Conservation (phyloP, 139 green algal genomes). For the Spirogloea muscicola region DNA sequence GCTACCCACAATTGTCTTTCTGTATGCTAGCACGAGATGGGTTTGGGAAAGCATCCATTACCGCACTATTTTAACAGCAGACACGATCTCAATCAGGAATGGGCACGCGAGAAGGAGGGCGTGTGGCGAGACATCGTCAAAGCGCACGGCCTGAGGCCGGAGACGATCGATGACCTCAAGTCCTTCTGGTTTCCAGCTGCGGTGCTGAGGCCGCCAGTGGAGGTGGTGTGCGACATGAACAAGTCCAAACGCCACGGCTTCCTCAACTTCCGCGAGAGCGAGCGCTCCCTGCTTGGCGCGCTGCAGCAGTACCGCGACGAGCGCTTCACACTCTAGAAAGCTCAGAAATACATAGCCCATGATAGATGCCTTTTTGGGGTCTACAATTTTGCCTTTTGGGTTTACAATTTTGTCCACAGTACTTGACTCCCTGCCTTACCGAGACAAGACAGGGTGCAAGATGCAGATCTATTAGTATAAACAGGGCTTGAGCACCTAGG, state of each 20-base stretch:
- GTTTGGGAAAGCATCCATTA: background rate
- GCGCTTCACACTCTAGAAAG: conserved; percentile 14
- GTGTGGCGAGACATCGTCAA: conserved; percentile 18
- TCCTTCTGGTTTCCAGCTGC: background rate
- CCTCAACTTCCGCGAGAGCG: background rate
- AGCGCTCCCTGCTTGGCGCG: background rate
- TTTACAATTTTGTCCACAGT: no score
- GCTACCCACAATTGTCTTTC: background rate
- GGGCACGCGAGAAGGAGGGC: conserved; percentile 8
- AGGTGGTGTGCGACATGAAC: conserved; percentile 9
- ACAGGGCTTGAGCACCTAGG: no score
- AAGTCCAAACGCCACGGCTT: conserved; percentile 4
- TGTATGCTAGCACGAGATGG: background rate
- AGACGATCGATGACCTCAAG: conserved; percentile 10
- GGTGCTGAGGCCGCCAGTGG: background rate
- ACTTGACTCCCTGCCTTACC: no score
- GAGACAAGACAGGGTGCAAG: no score
- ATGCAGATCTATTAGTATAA: no score
- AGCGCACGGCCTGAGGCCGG: conserved; percentile 9
- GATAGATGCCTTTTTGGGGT: no score
- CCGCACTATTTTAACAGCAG: background rate
- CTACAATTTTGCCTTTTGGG: no score
- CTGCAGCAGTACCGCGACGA: background rate
- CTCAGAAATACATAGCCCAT: background rate
- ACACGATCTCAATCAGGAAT: background rate